phyloP scores from a whole-genome alignment of 108 stramenopile species.

The Pseudonitzschia delicatissima region DNA sequence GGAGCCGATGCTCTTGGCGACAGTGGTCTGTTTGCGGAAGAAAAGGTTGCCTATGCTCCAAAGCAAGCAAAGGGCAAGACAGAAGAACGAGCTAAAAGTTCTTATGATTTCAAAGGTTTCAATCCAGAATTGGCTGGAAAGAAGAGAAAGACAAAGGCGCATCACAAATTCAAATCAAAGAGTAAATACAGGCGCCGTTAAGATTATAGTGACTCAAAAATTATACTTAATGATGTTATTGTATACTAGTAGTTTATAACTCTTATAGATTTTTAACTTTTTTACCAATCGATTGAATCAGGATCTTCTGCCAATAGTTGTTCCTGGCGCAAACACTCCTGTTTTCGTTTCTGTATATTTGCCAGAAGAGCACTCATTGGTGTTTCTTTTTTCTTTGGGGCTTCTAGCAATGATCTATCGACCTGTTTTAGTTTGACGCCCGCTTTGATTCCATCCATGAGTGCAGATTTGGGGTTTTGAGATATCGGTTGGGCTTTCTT shows the following conservation, averaged over 20 bases:
- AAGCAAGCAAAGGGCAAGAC: conserved; percentile 42
- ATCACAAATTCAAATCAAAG: conserved; percentile 75
- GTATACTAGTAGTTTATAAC: neutral
- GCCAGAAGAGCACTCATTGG: conserved; percentile 17
- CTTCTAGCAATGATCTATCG: conserved; percentile 4
- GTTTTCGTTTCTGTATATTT: conserved; percentile 25
- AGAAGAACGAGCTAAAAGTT: conserved; percentile 45
- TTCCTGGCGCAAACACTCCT: conserved; percentile 14
- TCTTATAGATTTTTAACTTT: too few species aligned
- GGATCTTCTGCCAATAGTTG: neutral
- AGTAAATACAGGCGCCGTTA: conserved; percentile 64
- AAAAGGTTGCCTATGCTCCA: conserved; percentile 55
- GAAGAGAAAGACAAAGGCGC: conserved; percentile 58
- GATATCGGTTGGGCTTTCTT: too few species aligned
- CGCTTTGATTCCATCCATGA: conserved; percentile 14
- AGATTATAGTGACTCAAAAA: neutral
- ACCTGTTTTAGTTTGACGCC: conserved; percentile 23
- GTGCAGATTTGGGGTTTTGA: neutral
- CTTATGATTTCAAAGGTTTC: conserved; percentile 52
- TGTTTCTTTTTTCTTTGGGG: neutral
- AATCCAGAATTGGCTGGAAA: conserved; percentile 52
- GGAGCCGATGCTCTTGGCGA: conserved; percentile 70
- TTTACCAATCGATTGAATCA: conserved; percentile 9
- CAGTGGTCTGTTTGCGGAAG: conserved; percentile 73
- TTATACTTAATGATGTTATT: neutral